Evolutionary conservation across 306 rosid genomes (phyloP).

Genomic region (Ziziphus jujuba): DNA sequence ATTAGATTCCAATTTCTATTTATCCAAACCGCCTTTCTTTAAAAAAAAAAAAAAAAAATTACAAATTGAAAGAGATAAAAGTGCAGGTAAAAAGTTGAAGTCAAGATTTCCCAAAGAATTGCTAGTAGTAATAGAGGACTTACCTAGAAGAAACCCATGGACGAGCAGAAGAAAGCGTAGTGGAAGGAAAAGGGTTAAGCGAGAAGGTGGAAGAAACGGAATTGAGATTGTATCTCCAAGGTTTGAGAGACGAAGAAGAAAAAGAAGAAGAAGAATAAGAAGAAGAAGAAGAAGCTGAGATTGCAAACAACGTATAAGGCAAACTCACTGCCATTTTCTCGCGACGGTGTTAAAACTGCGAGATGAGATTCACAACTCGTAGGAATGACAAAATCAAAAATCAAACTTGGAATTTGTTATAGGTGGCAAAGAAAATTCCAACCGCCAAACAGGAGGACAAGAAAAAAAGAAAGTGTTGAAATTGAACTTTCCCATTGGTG

Average conservation of each 20-base stretch:
- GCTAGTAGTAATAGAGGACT: background rate
- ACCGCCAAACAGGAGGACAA: background rate
- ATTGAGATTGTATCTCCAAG: conserved; percentile 2
- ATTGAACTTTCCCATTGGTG: background rate
- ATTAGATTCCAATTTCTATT: no score
- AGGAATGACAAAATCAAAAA: background rate
- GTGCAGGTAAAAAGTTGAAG: background rate
- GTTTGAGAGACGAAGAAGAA: conserved; percentile 22
- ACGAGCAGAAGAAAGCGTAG: conserved; percentile 24
- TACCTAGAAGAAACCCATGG: conserved; percentile 50
- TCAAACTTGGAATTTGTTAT: background rate
- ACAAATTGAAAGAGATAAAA: background rate
- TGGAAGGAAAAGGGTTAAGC: conserved; percentile 10
- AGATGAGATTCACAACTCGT: background rate
- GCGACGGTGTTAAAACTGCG: background rate
- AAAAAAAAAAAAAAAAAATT: background rate
- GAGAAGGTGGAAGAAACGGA: conserved; percentile 22
- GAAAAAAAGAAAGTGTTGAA: background rate
- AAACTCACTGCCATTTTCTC: conserved; percentile 37
- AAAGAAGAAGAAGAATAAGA: conserved; percentile 27
- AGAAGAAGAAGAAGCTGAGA: conserved; percentile 29
- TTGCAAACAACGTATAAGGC: conserved; percentile 33
- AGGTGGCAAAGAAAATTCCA: background rate
- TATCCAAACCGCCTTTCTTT: no score
- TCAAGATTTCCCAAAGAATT: background rate